phyloP scores from a whole-genome alignment of 768 basidiomycete species.

The Pisolithus marmoratus region DNA sequence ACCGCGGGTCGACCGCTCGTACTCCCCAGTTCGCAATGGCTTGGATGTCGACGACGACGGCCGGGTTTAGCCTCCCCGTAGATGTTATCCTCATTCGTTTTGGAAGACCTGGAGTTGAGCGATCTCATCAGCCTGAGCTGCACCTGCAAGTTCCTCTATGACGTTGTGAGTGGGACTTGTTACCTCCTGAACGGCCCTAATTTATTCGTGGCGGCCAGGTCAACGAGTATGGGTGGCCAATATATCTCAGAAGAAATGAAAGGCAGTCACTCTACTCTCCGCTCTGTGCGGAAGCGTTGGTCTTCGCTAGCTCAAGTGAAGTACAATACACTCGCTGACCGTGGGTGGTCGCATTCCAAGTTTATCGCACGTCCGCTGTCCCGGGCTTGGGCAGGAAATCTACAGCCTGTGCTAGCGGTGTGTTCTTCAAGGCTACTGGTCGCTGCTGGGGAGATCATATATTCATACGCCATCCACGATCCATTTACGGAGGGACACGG shows the following conservation, averaged over 20 bases:
- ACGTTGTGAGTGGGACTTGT: conserved; percentile 37
- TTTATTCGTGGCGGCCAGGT: conserved; percentile 36
- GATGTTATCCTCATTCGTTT: conserved; percentile 54
- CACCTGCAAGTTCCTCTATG: conserved; percentile 25
- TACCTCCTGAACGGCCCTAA: not conserved
- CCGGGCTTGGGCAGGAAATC: conserved; percentile 49
- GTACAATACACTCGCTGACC: conserved; percentile 50
- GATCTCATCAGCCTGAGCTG: conserved; percentile 35
- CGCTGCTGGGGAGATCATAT: conserved; percentile 52
- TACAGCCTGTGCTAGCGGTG: conserved; percentile 53
- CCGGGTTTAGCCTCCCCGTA: conserved; percentile 34
- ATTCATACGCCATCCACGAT: conserved; percentile 48
- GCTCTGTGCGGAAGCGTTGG: conserved; percentile 41
- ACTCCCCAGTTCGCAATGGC: too few species aligned
- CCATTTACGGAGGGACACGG: conserved; percentile 22
- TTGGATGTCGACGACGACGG: not conserved
- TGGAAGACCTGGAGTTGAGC: conserved; percentile 38
- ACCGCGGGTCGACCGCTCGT: too few species aligned
- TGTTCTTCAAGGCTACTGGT: conserved; percentile 52
- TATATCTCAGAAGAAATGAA: conserved; percentile 44
- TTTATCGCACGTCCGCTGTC: conserved; percentile 66
- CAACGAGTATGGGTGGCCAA: conserved; percentile 54
- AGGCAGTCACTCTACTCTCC: conserved; percentile 51
- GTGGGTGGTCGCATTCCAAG: conserved; percentile 41
- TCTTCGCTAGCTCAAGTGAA: conserved; percentile 36